Base-by-base conservation (phyloP, 75 land plant species). In the Pseudotsuga menziesii region DNA sequence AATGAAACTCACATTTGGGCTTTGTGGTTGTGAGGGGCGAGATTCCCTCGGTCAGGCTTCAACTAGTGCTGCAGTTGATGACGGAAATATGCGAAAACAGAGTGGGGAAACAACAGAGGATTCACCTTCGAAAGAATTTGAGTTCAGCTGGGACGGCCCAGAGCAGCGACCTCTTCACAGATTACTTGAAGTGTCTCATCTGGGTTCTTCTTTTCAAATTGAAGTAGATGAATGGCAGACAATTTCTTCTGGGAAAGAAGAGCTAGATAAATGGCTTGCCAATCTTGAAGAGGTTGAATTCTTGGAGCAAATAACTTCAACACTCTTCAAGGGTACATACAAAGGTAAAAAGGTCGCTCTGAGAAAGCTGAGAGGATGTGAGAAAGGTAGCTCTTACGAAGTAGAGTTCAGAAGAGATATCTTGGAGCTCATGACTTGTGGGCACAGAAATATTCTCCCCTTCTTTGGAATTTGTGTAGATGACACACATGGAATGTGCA, bases 201-300 rank as follows among this genome's bases (percentile, higher is more conserved):
- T 87, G 3, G 77, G 62, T 60, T 82, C 91, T 26, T 82, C 89
- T 12, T 66, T 79, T 41, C 72, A 75, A 9, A 78, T 91, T 8
- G 78, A 81, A 4, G 83, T 91, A 13, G 87, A 89, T 74, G 93
- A 91, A 78, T 91, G 90, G 93, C 93, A 91, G 75, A 91, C 89
- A 7, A 63, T 91, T 36, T 78, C 62, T n/a, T 86, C 85, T 2
- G 91, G 93, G 4, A 82, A 84, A 57, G 85, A 91, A 13, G 91
- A 86, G 78, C 79, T 89, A n/a, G 82, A 83, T 15, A 82, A 75
- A 62, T 91, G 93, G 93, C 73, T 91, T 55, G 61, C 83, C 74
- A 83, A 61, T 78, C 71, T 85, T 22, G 89, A 91, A 69, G 74
- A 57, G 44, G 75, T 91, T 1, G 91, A 91, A 75, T 83, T 89